Evolutionary conservation across 2,329 filamentous ascomycete species (phyloP), one percentile per base, ranked within the genome.

Genomic region (Coleophoma eucalyptorum): DNA sequence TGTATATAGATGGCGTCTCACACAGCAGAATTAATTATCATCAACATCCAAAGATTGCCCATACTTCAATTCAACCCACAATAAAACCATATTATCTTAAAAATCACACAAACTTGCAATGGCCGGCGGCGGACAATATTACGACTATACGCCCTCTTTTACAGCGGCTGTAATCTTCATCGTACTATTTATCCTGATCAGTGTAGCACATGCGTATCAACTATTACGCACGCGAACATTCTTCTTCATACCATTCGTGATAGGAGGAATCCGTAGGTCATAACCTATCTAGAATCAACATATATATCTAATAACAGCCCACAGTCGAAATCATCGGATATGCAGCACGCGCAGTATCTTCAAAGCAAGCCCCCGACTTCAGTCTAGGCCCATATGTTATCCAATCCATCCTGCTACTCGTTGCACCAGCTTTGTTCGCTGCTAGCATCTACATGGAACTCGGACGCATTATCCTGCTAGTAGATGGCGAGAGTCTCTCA

Each of bases 261-360:
- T 67, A n/a, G 65, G 64, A 21, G 62, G 62, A 7, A 52, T 58
- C 32, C 64, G 64, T 66, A 54, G 57, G 62, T 46, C 33, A 19
- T 16, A 20, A 47, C n/a, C n/a, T 33, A 21, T 43, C 33, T 21
- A 7, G 7, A 21, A n/a, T 26, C 10, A 32, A 12, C 16, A 54
- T 61, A 21, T n/a, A 54, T 6, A 3, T 34, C 12, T 26, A n/a
- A 33, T 45, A 5, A 5, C 43, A 20, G 41, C 11, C 43, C 12
- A 65, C 72, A 66, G 73, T 77, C 48, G 64, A 75, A 50, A 56
- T 63, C 2, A 58, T 71, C 7, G 71, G 70, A n/a, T 73, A 72
- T 48, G 49, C 59, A 12, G 65, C 57, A 5, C 64, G 69, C 12
- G 47, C 48, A 45, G 48, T 51, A 44, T 58, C 34, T 51, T 57